These are phyloP conservation scores for Leishmania major DNA, from an alignment of 208 protist genomes.

Conservation along the genomic window DNA sequence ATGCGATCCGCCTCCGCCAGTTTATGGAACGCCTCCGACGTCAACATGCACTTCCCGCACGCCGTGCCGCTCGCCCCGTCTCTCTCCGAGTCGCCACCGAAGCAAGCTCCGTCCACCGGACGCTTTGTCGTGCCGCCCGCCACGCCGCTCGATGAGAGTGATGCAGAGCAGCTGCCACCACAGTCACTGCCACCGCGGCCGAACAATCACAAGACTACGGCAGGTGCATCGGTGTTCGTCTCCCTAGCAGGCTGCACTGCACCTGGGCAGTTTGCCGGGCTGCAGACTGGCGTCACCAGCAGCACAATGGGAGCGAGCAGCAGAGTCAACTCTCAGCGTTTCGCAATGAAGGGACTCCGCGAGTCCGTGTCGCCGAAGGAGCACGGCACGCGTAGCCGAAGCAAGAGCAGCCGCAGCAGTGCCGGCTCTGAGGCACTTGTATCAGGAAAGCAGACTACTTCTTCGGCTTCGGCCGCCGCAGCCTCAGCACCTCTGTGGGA, in stretches of 20 bases:
- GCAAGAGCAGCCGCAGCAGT: constrained; percentile 6
- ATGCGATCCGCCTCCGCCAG: constrained; percentile 8
- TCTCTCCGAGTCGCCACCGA: not conserved
- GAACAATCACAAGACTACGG: not conserved
- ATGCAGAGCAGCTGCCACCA: not conserved
- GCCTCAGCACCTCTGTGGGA: not conserved
- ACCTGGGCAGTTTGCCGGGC: not conserved
- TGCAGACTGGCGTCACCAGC: not conserved
- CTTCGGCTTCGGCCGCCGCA: not conserved
- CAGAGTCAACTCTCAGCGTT: constrained; percentile 18
- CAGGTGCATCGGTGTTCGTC: no score
- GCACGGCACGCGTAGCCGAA: not conserved
- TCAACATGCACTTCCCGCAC: not conserved
- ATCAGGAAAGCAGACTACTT: not conserved
- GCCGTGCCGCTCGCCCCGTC: not conserved
- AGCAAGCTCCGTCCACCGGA: not conserved
- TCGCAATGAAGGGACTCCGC: constrained; percentile 14
- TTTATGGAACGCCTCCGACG: constrained; percentile 11
- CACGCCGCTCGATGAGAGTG: not conserved
- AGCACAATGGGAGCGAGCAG: not conserved
- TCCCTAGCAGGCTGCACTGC: not conserved
- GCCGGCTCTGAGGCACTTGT: not conserved
- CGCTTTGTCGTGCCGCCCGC: constrained; percentile 19
- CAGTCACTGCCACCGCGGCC: not conserved
- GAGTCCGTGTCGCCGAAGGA: not conserved